A percentile compares a stretch with the other conserved stretches of the same genome.
Evolutionary conservation across 345 rosid species (phyloP).

Genomic region (Hibiscus mutabilis): DNA sequence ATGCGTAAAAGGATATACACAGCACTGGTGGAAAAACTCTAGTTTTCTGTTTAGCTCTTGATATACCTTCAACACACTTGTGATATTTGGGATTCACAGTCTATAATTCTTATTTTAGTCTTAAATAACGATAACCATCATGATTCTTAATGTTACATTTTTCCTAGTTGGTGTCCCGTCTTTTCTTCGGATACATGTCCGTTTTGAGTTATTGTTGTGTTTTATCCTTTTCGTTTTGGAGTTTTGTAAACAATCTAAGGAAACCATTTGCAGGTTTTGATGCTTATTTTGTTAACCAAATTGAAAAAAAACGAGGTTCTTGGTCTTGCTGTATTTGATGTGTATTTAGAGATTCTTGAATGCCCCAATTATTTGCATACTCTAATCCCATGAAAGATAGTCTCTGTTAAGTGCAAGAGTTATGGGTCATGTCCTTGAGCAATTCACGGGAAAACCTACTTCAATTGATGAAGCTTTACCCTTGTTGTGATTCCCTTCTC

Average conservation of each 20-base stretch:
- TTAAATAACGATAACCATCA: not conserved
- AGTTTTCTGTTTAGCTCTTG: slow-evolving; percentile 1
- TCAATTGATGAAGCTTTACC: too few species aligned
- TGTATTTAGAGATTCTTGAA: not conserved
- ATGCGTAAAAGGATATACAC: not conserved
- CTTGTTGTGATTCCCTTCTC: too few species aligned
- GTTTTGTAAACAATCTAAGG: not conserved
- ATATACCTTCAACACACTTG: not conserved
- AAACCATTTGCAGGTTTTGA: not conserved
- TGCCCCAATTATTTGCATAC: not conserved
- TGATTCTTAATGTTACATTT: not conserved
- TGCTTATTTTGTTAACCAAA: not conserved
- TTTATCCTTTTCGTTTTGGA: not conserved
- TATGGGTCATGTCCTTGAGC: too few species aligned
- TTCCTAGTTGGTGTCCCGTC: not conserved
- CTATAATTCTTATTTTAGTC: not conserved
- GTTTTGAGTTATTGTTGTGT: not conserved
- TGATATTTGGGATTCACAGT: not conserved
- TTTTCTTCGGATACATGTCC: not conserved
- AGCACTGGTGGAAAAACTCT: not conserved
- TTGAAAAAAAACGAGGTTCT: too few species aligned
- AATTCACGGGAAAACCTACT: too few species aligned
- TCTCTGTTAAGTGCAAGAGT: not conserved
- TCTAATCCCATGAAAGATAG: not conserved
- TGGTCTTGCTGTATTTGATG: not conserved